Base-by-base conservation (phyloP, 1,284 basidiomycete species). In the Cutaneotrichosporon sp. region DNA sequence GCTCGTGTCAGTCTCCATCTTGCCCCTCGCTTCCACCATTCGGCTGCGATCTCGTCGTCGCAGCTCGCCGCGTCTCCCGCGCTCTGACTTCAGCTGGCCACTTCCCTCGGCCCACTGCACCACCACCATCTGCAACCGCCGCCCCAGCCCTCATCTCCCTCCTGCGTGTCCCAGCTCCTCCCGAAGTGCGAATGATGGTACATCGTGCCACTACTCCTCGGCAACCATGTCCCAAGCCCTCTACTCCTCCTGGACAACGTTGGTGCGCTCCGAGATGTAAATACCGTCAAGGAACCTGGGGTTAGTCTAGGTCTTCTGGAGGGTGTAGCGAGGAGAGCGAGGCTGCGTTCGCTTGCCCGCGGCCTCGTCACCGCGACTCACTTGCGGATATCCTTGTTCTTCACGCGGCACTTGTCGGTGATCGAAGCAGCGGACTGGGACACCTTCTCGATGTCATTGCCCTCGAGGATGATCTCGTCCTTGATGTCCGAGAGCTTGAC, bases 331-430 rank as follows among this genome's bases (percentile, higher is more conserved):
- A n/a, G n/a, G n/a, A n/a, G n/a, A n/a, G n/a, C n/a, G n/a, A n/a
- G n/a, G n/a, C n/a, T n/a, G n/a, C 56, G 55, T 33, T 94, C 83
- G 94, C 88, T 82, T 9, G 20, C 31, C 6, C 11, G 27, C 11
- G 33, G 8, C 22, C 11, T 18, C 29, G 50, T n/a, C 18, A n/a
- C 27, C n/a, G 34, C 31, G 72, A 63, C 76, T 80, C 58, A 80
- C 85, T 95, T 94, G 80, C 92, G 91, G 82, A 95, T 95, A 80
- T 98, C 94, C 85, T 97, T 97, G 88, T 97, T 93, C 81, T 92
- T 90, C 75, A 98, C 94, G 69, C 89, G 87, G 84, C 92, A 95
- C 67, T 89, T 84, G 73, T 93, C 93, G 80, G 97, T 95, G 80
- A 97, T 97, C 50, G 91, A 91, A 55, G 94, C 95, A 64, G 95